Conservation (phyloP, 192 early-diverging fungal genomes). For the Coemansia sp. region DNA sequence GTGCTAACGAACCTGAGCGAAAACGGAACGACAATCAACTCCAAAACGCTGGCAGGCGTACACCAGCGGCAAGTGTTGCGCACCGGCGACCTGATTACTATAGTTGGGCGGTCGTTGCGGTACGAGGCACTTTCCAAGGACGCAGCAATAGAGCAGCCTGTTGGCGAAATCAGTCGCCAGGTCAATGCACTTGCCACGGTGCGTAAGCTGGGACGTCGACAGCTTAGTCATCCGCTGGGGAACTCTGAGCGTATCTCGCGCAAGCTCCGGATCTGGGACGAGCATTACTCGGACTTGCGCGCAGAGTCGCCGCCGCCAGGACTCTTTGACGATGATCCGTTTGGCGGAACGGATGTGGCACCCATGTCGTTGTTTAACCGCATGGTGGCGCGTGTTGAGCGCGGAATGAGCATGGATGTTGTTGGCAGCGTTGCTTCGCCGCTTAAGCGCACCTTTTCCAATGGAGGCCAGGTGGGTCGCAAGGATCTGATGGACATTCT, state of each 20-base stretch:
- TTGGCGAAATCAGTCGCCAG: background rate
- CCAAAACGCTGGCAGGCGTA: background rate
- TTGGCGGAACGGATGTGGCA: constrained; percentile 3
- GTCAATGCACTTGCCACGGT: background rate
- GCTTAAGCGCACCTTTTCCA: constrained; percentile 39
- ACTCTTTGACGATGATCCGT: constrained; percentile 1
- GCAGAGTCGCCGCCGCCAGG: constrained; percentile 30
- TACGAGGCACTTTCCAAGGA: constrained; percentile 25
- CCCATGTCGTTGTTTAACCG: background rate
- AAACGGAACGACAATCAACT: constrained; percentile 32
- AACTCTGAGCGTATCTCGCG: constrained; percentile 10
- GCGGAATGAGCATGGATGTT: background rate
- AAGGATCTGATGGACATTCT: background rate
- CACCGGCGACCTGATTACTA: constrained; percentile 39
- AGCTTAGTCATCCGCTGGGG: background rate
- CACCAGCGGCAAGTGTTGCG: constrained; percentile 26
- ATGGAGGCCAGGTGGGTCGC: constrained; percentile 5
- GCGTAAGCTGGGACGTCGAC: background rate
- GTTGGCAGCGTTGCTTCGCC: constrained; percentile 19
- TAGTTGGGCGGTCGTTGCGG: constrained; percentile 44
- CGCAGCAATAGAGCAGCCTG: constrained; percentile 13
- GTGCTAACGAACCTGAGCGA: constrained; percentile 39
- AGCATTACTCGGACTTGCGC: constrained; percentile 33
- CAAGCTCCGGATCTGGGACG: constrained; percentile 41
- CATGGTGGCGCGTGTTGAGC: background rate